These are phyloP conservation scores for Eucalyptus polybractea DNA, from an alignment of 345 rosid species.

Conservation along the genomic window DNA sequence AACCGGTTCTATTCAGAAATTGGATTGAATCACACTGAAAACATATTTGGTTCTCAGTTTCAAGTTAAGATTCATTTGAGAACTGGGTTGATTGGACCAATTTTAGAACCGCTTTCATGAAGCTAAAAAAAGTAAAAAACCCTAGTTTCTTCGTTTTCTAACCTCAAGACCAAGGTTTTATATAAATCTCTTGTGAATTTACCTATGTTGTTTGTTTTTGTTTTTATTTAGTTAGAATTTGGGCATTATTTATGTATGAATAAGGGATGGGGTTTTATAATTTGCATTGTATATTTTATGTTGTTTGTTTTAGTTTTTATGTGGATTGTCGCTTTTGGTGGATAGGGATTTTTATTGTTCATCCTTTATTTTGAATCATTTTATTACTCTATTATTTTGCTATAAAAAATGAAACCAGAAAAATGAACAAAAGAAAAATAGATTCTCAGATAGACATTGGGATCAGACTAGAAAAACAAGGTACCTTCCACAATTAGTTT, in stretches of 20 bases:
- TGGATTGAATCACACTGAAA: background rate
- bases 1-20: background rate
- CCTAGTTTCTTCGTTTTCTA: background rate
- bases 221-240: background rate
- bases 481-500: background rate
- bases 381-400: background rate
- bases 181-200: background rate
- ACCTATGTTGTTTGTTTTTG: background rate
- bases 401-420: background rate
- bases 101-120: background rate
- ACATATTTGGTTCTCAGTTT: fast-evolving
- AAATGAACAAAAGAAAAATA: background rate
- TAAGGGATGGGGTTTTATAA: background rate
- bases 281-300: background rate
- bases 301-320: background rate
- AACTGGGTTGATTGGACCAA: background rate
- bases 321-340: background rate
- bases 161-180: background rate
- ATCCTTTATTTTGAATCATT: background rate
- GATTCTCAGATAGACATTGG: fast-evolving
- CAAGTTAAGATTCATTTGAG: background rate
- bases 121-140: background rate
- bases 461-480: background rate
- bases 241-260: background rate
- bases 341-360: background rate